Percentiles rank a stretch among this genome's conserved stretches.
phyloP scores from a whole-genome alignment of 2,329 filamentous ascomycete genomes.

The Tolypocladium pustulatum region DNA sequence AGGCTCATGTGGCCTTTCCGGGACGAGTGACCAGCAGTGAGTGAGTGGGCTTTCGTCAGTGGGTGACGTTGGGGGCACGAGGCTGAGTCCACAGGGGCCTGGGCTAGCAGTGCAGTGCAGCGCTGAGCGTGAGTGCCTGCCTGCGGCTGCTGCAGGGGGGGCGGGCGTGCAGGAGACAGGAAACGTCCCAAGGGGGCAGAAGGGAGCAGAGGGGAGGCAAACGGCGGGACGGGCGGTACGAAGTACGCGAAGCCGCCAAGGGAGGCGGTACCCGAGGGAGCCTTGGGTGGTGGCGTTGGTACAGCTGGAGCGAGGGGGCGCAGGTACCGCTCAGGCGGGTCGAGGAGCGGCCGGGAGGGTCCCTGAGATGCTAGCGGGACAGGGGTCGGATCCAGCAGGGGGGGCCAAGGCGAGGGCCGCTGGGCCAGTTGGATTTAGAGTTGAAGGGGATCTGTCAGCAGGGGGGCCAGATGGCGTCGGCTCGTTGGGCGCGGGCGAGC shows the following conservation, averaged over 20 bases:
- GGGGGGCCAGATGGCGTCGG: conserved; percentile 1
- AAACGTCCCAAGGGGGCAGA: neutral
- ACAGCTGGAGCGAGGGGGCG: conserved; percentile 4
- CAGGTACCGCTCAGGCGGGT: conserved; percentile 3
- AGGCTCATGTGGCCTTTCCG: conserved; percentile 19
- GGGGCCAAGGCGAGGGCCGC: neutral
- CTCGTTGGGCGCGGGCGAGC: neutral
- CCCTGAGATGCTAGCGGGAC: conserved; percentile 10
- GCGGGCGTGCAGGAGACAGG: neutral
- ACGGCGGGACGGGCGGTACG: neutral
- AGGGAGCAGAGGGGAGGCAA: neutral
- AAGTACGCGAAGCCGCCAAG: neutral
- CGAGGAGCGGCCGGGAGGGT: neutral
- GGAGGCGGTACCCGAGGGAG: conserved; percentile 2
- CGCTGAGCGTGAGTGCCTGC: conserved; percentile 3
- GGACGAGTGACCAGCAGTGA: conserved; percentile 16
- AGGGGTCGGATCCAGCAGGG: conserved; percentile 9
- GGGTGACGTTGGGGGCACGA: conserved; percentile 32
- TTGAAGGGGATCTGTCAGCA: conserved; percentile 8
- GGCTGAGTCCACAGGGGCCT: conserved; percentile 23
- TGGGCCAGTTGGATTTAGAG: conserved; percentile 6
- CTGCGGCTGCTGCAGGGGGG: neutral
- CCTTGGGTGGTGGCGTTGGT: conserved; percentile 1
- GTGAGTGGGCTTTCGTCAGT: conserved; percentile 23
- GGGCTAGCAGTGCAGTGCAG: conserved; percentile 2